phyloP scores from a whole-genome alignment of 2,329 filamentous ascomycete genomes.

The Talaromyces islandicus region DNA sequence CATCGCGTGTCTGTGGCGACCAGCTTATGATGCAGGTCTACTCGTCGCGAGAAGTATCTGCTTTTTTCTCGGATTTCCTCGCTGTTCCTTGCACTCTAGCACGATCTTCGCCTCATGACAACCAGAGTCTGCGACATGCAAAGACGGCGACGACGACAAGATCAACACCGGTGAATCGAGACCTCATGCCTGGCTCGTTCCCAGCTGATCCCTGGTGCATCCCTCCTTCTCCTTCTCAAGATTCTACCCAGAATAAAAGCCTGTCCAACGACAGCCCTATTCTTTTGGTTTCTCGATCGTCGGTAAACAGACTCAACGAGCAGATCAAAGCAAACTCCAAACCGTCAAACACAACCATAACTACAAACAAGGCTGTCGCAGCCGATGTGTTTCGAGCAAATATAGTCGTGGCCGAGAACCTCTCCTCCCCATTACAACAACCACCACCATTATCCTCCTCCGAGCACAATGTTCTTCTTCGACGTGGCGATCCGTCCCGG shows the following conservation, averaged over 20 bases:
- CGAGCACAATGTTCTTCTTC: constrained; percentile 7
- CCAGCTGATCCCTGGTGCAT: constrained; percentile 33
- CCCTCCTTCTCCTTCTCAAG: constrained; percentile 39
- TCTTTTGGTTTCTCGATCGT: constrained; percentile 72
- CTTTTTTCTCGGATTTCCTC: constrained; percentile 71
- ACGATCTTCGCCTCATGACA: constrained; percentile 68
- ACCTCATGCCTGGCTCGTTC: constrained; percentile 48
- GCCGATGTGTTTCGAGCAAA: constrained; percentile 83
- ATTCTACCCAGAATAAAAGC: constrained; percentile 29
- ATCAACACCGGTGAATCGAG: background rate
- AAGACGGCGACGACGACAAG: constrained; percentile 51
- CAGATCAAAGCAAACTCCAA: constrained; percentile 55
- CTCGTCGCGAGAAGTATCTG: constrained; percentile 56
- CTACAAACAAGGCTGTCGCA: constrained; percentile 50
- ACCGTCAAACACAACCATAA: background rate
- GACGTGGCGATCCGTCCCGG: background rate
- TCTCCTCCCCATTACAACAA: constrained; percentile 13
- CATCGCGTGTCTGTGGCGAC: constrained; percentile 78
- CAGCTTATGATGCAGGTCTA: constrained; percentile 67
- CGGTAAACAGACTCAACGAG: constrained; percentile 70
- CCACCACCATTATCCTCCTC: background rate
- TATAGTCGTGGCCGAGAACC: constrained; percentile 61
- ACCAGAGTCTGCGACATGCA: constrained; percentile 53
- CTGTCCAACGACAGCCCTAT: constrained; percentile 94
- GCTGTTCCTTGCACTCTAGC: constrained; percentile 77